Percentiles rank a stretch among this genome's conserved stretches.
Evolutionary conservation across 441 rosid species (phyloP).

Genomic region (Flueggea neowawraea): DNA sequence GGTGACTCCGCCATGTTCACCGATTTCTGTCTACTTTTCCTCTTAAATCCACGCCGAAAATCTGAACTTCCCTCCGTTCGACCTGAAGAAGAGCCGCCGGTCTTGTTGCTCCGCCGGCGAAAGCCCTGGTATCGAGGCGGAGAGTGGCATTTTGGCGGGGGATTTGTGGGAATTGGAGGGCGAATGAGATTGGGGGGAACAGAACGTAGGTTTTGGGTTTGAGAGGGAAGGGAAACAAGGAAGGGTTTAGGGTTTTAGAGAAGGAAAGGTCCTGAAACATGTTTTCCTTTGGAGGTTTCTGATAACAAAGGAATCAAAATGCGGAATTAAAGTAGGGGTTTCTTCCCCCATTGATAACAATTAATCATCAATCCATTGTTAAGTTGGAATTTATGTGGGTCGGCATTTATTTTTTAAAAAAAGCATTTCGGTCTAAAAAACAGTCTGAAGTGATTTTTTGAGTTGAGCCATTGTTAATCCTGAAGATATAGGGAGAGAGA

Average conservation of each 20-base stretch:
- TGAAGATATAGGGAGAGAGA: too few species aligned
- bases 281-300: too few species aligned
- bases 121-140: conserved; percentile 47
- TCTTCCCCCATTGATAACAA: too few species aligned
- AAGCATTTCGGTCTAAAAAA: too few species aligned
- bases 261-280: conserved; percentile 36
- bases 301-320: too few species aligned
- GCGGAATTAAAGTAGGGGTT: too few species aligned
- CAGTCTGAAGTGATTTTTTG: too few species aligned
- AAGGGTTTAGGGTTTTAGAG: conserved; percentile 77
- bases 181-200: conserved; percentile 13
- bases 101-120: conserved; percentile 89
- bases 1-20: conserved; percentile 52
- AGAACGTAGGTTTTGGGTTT: conserved; percentile 10
- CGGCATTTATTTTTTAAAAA: too few species aligned
- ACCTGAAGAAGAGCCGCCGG: conserved; percentile 51
- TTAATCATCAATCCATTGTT: too few species aligned
- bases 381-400: too few species aligned
- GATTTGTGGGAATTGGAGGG: conserved; percentile 9
- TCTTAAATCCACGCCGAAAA: conserved; percentile 45
- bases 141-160: conserved; percentile 18
- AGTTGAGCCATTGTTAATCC: too few species aligned
- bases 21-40: conserved; percentile 38
- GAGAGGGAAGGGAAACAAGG: conserved; percentile 17
- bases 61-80: conserved; percentile 55